Evolutionary conservation across 2,329 filamentous ascomycete genomes (phyloP).

Genomic region (Scolecobasidium constrictum): DNA sequence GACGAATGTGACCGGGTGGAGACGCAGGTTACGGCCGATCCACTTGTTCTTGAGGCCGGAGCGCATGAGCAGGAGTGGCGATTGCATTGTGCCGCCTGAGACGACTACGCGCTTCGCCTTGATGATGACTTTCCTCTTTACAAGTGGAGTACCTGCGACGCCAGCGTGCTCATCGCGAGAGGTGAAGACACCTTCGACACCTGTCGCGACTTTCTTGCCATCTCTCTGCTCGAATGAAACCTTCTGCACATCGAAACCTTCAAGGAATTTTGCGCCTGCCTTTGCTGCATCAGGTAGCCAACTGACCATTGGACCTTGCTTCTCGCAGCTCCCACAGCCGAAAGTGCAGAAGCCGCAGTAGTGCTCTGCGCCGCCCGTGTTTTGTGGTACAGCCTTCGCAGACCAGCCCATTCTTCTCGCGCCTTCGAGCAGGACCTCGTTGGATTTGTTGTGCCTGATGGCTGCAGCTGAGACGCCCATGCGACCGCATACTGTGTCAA

Average conservation of each 20-base stretch:
- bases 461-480: slow-evolving; percentile 63
- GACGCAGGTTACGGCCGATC: slow-evolving; percentile 68
- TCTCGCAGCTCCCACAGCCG: slow-evolving; percentile 54
- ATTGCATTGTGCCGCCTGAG: slow-evolving; percentile 66
- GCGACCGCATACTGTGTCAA: slow-evolving; percentile 67
- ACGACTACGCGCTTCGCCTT: slow-evolving; percentile 72
- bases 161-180: slow-evolving; percentile 55
- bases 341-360: slow-evolving; percentile 56
- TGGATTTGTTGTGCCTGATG: slow-evolving; percentile 63
- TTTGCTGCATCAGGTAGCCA: slow-evolving; percentile 72
- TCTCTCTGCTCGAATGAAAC: slow-evolving; percentile 54
- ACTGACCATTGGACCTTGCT: slow-evolving; percentile 66
- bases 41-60: slow-evolving; percentile 74
- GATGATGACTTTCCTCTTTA: slow-evolving; percentile 53
- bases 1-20: slow-evolving; percentile 58
- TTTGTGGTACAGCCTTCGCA: slow-evolving; percentile 63
- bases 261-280: slow-evolving; percentile 70
- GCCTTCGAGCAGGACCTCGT: slow-evolving; percentile 63
- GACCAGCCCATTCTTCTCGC: slow-evolving; percentile 61
- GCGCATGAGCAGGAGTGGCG: slow-evolving; percentile 62
- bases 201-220: slow-evolving; percentile 49
- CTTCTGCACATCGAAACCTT: slow-evolving; percentile 64
- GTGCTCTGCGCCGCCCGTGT: slow-evolving; percentile 63
- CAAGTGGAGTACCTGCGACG: slow-evolving; percentile 41
- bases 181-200: slow-evolving; percentile 65